Conservation (phyloP, 768 basidiomycete genomes). For the Termitomyces sp. region DNA sequence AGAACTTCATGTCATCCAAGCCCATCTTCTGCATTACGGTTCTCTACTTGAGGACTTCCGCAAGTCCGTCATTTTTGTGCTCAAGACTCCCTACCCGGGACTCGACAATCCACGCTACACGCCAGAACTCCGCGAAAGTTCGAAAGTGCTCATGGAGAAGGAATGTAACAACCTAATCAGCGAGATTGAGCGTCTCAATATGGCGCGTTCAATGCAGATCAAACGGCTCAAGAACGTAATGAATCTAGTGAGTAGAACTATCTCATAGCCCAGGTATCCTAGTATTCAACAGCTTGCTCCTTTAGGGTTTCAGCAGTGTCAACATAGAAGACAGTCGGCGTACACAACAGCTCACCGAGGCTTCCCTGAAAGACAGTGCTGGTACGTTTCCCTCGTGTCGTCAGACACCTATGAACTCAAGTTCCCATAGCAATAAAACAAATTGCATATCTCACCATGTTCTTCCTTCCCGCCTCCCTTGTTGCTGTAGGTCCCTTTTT, state of each 20-base stretch:
- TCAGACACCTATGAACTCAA: not conserved
- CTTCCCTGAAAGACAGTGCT: constrained; percentile 40
- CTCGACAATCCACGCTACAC: constrained; percentile 23
- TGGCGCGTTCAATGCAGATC: constrained; percentile 36
- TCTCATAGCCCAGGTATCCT: not conserved
- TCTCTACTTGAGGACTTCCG: constrained; percentile 51
- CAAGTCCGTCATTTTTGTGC: constrained; percentile 48
- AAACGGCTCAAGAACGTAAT: constrained; percentile 48
- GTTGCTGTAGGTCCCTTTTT: constrained; percentile 29
- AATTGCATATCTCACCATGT: constrained; percentile 57
- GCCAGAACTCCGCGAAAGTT: constrained; percentile 12
- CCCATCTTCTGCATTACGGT: constrained; percentile 54
- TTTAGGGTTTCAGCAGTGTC: constrained; percentile 43
- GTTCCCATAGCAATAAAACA: constrained; percentile 40
- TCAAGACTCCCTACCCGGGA: constrained; percentile 45
- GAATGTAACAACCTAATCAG: constrained; percentile 46
- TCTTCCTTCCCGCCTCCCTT: constrained; percentile 57
- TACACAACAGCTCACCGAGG: constrained; percentile 38
- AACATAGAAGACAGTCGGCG: constrained; percentile 45
- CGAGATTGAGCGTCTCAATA: constrained; percentile 49
- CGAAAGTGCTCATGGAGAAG: constrained; percentile 27
- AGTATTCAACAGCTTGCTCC: not conserved
- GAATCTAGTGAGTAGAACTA: constrained; percentile 32
- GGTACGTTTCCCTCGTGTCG: constrained; percentile 19
- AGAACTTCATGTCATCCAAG: constrained; percentile 53